These are phyloP conservation scores for Selenicereus undatus DNA, from an alignment of 148 eudicot species.

Conservation along the genomic window DNA sequence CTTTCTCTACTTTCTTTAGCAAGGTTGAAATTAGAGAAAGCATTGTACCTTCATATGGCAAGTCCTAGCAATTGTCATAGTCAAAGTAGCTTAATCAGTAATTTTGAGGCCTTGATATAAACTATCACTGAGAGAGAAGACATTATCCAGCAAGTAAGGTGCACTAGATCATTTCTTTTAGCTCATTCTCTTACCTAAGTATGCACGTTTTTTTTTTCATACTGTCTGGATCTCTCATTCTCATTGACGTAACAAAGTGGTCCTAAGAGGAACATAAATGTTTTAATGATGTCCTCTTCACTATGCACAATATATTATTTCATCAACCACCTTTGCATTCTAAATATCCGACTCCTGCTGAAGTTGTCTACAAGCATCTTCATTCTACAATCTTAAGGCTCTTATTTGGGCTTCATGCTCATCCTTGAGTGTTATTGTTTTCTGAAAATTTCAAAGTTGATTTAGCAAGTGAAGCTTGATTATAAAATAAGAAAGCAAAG, in stretches of 20 bases:
- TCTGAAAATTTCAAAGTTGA: slow-evolving; percentile 37
- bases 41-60: slow-evolving; percentile 44
- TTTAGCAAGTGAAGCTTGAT: slow-evolving; percentile 15
- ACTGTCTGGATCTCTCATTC: slow-evolving; percentile 42
- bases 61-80: slow-evolving; percentile 33
- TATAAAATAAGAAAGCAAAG: background rate
- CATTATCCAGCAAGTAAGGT: background rate
- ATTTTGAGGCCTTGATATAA: background rate
- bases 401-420: slow-evolving; percentile 76
- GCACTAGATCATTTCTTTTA: slow-evolving; percentile 30
- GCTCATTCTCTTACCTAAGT: slow-evolving; percentile 32
- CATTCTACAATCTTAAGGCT: slow-evolving; percentile 70
- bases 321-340: slow-evolving; percentile 57
- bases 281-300: background rate
- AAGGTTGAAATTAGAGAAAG: slow-evolving; percentile 68
- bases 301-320: background rate
- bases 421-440: slow-evolving; percentile 51
- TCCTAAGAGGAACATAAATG: slow-evolving; percentile 38
- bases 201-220: slow-evolving; percentile 37
- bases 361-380: slow-evolving; percentile 68
- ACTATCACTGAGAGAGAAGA: background rate
- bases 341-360: slow-evolving; percentile 86
- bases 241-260: slow-evolving; percentile 45
- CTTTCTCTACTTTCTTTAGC: slow-evolving; percentile 67
- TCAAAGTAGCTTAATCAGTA: slow-evolving; percentile 10